A percentile compares a stretch with the other conserved stretches of the same genome.
Conservation (phyloP, 345 rosid species). For the Syzygium oleosum region DNA sequence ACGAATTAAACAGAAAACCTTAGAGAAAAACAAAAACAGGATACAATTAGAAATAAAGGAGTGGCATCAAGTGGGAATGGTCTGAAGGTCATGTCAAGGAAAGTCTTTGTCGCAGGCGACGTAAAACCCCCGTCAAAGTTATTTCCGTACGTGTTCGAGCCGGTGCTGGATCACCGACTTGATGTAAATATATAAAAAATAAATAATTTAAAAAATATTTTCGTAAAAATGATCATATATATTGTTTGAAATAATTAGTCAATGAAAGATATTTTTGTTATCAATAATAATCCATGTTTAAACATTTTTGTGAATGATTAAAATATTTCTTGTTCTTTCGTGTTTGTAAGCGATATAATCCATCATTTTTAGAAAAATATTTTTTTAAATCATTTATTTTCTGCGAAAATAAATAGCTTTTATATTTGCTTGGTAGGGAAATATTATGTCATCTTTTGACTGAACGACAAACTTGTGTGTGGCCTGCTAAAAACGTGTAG, state of each 20-base stretch:
- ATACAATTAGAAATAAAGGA: not conserved
- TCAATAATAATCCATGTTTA: fast-evolving
- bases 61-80: not conserved
- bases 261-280: fast-evolving
- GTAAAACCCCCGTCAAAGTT: not conserved
- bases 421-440: not conserved
- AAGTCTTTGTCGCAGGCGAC: not conserved
- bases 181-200: not conserved
- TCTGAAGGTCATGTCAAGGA: not conserved
- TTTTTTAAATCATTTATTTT: no score
- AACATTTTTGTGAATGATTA: fast-evolving
- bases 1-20: not conserved
- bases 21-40: not conserved
- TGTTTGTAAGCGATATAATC: no score
- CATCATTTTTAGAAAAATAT: no score
- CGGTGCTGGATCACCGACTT: no score
- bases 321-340: no score
- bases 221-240: not conserved
- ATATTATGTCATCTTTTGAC: not conserved
- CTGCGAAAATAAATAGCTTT: no score
- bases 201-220: not conserved
- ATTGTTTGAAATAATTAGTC: fast-evolving
- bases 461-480: not conserved
- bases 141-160: no score
- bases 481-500: not conserved